Base-by-base conservation (phyloP, 148 eudicot species). In the Oxyria digyna region DNA sequence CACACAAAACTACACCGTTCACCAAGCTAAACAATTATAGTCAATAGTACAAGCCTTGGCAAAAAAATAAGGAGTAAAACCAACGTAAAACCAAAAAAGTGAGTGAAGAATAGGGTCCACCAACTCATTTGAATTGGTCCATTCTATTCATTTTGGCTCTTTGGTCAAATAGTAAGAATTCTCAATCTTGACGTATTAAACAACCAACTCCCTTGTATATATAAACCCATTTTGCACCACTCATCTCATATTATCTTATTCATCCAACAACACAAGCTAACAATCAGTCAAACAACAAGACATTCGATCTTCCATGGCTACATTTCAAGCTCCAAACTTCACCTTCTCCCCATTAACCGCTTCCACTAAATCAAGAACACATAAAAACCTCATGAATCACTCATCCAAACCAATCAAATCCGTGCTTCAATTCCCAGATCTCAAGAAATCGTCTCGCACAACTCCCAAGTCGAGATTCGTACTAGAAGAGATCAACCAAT, bases 271-370 rank as follows among this genome's bases (percentile, higher is more conserved):
- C n/a, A n/a, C n/a, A n/a, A n/a, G n/a, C n/a, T n/a, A n/a, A n/a
- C n/a, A n/a, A n/a, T n/a, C 64, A 27, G 13, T 35, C 35, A 27
- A 57, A n/a, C 37, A 57, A 27, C 37, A 3, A 3, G 3, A n/a
- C 33, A 26, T 57, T 29, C 27, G 35, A 27, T 29, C 33, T 35
- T 35, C 10, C 55, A 68, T 68, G 71, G 71, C 71, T 14, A 20
- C 38, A n/a, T 46, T 68, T 20, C 71, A 68, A 68, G 33, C 71
- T 29, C 31, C 55, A 45, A 24, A 23, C 17, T n/a, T 68, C 20
- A 42, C 48, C 27, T 21, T 67, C 29, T 67, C 43, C 29, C 48
- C 69, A 40, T 41, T 35, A 11, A 23, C 64, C 35, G 9, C 48
- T 27, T 67, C 45, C n/a, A 20, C 46, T 67, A 40, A 41, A 67